phyloP scores from a whole-genome alignment of 2,329 filamentous ascomycete genomes.

The Penicillium sp. region DNA sequence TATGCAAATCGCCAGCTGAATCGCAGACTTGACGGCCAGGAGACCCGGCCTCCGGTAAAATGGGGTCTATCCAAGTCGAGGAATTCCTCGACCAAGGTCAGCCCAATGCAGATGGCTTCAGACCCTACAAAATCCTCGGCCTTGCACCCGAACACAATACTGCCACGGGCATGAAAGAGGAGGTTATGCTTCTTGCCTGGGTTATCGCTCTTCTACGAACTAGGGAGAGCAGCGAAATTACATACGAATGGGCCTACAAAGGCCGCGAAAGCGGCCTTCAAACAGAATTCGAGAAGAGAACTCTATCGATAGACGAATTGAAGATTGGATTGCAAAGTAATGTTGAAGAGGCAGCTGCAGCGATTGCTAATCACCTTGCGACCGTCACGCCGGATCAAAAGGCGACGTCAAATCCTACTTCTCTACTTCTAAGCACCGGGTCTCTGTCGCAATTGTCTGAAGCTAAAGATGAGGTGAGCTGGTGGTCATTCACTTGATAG shows the following conservation, averaged over 20 bases:
- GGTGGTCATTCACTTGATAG: neutral
- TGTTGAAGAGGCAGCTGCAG: constrained; percentile 32
- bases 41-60: constrained; percentile 19
- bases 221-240: constrained; percentile 43
- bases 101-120: constrained; percentile 22
- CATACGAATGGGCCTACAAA: constrained; percentile 48
- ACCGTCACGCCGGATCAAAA: constrained; percentile 10
- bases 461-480: constrained; percentile 30
- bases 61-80: constrained; percentile 17
- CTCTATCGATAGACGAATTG: constrained; percentile 39
- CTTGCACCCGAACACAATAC: constrained; percentile 33
- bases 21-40: constrained; percentile 5
- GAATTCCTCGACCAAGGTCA: constrained; percentile 3
- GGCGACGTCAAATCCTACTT: neutral
- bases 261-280: constrained; percentile 16
- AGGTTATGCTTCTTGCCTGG: constrained; percentile 51
- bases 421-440: constrained; percentile 33
- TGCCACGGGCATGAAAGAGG: constrained; percentile 46
- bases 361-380: constrained; percentile 34
- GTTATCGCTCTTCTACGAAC: constrained; percentile 51
- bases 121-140: constrained; percentile 34
- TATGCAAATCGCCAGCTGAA: constrained; percentile 18
- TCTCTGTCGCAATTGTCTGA: constrained; percentile 26
- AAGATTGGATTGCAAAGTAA: constrained; percentile 39
- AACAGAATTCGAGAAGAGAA: constrained; percentile 23